Evolutionary conservation across 1,284 basidiomycete species (phyloP).

Genomic region (Tilletia indica): DNA sequence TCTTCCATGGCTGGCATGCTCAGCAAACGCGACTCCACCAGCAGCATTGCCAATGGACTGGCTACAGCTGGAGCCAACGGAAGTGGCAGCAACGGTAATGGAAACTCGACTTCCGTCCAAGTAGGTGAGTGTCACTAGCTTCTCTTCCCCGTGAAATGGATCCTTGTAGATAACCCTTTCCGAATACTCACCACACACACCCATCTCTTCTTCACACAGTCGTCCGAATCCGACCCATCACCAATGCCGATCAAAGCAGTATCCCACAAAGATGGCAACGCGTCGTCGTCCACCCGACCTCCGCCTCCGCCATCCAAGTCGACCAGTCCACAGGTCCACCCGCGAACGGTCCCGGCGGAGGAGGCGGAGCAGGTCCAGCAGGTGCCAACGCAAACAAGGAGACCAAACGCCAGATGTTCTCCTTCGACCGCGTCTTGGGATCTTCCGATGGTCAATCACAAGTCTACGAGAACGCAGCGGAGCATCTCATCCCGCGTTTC

Average conservation of each 20-base stretch:
- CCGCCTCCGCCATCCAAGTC: conserved; percentile 55
- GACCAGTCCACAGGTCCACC: conserved; percentile 35
- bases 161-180: background rate
- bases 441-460: conserved; percentile 78
- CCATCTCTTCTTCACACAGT: background rate
- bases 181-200: background rate
- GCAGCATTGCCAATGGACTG: background rate
- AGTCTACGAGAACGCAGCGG: conserved; percentile 78
- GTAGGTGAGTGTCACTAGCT: conserved; percentile 20
- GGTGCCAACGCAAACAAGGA: conserved; percentile 47
- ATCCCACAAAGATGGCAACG: conserved; percentile 92
- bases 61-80: background rate
- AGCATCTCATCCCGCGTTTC: conserved; percentile 83
- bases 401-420: conserved; percentile 73
- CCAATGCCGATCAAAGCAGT: conserved; percentile 70
- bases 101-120: conserved; percentile 24
- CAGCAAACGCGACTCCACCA: conserved; percentile 12
- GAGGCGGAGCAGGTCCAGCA: conserved; percentile 60
- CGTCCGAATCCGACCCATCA: conserved; percentile 85
- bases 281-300: conserved; percentile 68
- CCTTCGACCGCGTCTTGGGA: conserved; percentile 88
- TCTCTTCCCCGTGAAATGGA: no score
- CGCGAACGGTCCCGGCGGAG: conserved; percentile 51
- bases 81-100: background rate
- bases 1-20: background rate